These are phyloP conservation scores for Rhynchosporium agropyri DNA, from an alignment of 2,329 filamentous ascomycete species.

Conservation along the genomic window DNA sequence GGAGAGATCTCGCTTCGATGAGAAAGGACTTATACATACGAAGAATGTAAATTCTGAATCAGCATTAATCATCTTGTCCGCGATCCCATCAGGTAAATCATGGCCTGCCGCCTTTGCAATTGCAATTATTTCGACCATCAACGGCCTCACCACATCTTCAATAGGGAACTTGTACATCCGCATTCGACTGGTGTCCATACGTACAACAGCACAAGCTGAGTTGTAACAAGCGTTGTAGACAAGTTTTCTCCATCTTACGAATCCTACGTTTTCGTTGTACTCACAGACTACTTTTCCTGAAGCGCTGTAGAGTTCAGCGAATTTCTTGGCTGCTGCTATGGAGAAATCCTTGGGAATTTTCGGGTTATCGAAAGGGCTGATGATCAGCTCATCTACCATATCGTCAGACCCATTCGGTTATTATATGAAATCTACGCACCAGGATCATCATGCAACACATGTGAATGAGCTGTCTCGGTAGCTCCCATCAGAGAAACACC, in stretches of 20 bases:
- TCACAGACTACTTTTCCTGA: conserved; percentile 31
- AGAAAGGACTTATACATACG: background rate
- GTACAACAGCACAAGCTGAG: conserved; percentile 32
- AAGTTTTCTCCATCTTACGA: conserved; percentile 36
- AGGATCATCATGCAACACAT: conserved; percentile 33
- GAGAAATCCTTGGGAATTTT: conserved; percentile 24
- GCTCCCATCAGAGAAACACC: conserved; percentile 37
- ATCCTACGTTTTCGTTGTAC: conserved; percentile 33
- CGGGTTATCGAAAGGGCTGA: conserved; percentile 33
- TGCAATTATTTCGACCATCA: conserved; percentile 38
- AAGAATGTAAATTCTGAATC: conserved; percentile 53
- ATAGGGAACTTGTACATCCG: conserved; percentile 40
- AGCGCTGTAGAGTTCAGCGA: conserved; percentile 33
- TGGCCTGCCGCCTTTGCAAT: conserved; percentile 36
- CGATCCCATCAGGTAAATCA: conserved; percentile 32
- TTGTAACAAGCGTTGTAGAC: conserved; percentile 39
- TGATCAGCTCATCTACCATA: conserved; percentile 27
- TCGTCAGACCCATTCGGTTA: background rate
- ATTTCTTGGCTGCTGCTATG: conserved; percentile 28
- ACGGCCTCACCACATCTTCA: conserved; percentile 37
- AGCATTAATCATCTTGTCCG: conserved; percentile 47
- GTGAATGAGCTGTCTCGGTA: conserved; percentile 30
- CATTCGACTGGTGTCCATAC: conserved; percentile 35
- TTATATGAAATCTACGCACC: background rate
- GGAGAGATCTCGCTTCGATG: background rate